Conservation (phyloP, 768 basidiomycete species). For the Basidioascus undulatus region DNA sequence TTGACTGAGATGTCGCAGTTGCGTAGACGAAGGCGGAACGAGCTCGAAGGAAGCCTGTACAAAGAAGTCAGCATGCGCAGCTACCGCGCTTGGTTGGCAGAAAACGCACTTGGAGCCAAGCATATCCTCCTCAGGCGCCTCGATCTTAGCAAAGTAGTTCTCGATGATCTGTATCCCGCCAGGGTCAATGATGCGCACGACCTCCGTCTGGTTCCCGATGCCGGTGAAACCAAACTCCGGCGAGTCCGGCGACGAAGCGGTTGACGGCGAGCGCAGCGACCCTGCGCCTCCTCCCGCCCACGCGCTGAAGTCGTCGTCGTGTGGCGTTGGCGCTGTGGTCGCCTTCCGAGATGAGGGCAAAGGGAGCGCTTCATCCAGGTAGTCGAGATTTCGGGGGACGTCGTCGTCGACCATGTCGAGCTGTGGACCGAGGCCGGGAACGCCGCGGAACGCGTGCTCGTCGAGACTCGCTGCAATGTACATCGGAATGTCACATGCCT, state of each 20-base stretch:
- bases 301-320: slow-evolving; percentile 24
- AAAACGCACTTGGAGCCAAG: slow-evolving; percentile 11
- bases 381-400: slow-evolving; percentile 66
- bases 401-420: slow-evolving; percentile 83
- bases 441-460: slow-evolving; percentile 47
- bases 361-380: slow-evolving; percentile 60
- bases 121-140: slow-evolving; percentile 25
- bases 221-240: slow-evolving; percentile 6
- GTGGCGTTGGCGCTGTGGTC: slow-evolving; percentile 42
- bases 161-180: slow-evolving; percentile 44
- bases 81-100: slow-evolving; percentile 10
- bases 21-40: slow-evolving; percentile 22
- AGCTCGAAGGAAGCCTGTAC: not conserved
- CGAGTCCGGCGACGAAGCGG: slow-evolving; percentile 7
- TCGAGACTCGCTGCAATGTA: slow-evolving; percentile 29
- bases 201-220: slow-evolving; percentile 63
- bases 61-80: not conserved
- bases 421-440: slow-evolving; percentile 51
- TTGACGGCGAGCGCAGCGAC: not conserved
- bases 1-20: slow-evolving; percentile 41
- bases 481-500: too few relatives aligned
- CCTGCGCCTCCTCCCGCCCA: slow-evolving; percentile 5
- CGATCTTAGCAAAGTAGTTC: slow-evolving; percentile 31
- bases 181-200: slow-evolving; percentile 45
- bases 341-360: slow-evolving; percentile 5